phyloP scores from a whole-genome alignment of 2,329 filamentous ascomycete species.

The Cordyceps fumosorosea region DNA sequence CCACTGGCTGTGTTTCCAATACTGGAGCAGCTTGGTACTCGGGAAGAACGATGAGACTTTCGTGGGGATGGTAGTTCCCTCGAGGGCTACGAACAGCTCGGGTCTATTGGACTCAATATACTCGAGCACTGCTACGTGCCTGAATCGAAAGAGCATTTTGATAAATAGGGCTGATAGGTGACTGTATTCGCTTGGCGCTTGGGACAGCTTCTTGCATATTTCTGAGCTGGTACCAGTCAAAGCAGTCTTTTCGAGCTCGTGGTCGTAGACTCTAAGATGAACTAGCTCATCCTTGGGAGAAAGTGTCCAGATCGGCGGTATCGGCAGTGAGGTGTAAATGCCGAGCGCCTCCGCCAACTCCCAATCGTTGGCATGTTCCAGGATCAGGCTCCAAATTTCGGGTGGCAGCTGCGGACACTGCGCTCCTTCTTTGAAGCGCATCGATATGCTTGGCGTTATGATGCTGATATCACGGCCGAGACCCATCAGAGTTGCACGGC shows the following conservation, averaged over 20 bases:
- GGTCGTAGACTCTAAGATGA: constrained; percentile 63
- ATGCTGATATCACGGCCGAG: constrained; percentile 65
- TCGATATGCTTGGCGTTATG: constrained; percentile 33
- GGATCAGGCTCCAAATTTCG: constrained; percentile 84
- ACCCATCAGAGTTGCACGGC: constrained; percentile 68
- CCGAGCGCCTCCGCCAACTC: constrained; percentile 46
- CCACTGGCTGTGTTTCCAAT: constrained; percentile 79
- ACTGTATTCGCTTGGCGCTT: constrained; percentile 62
- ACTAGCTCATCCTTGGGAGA: constrained; percentile 55
- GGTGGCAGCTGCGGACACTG: constrained; percentile 56
- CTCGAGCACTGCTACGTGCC: constrained; percentile 68
- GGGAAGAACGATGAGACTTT: constrained; percentile 86
- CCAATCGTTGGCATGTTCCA: constrained; percentile 83
- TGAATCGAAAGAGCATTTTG: constrained; percentile 88
- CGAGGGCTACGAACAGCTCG: constrained; percentile 79
- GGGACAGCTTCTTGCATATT: constrained; percentile 67
- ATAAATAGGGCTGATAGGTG: constrained; percentile 74
- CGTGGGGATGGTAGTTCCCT: constrained; percentile 76
- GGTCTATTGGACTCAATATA: constrained; percentile 56
- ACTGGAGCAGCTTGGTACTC: constrained; percentile 76
- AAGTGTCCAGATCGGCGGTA: constrained; percentile 68
- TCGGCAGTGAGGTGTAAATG: constrained; percentile 42
- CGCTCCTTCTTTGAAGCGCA: constrained; percentile 27
- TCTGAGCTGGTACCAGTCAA: constrained; percentile 63
- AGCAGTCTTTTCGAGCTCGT: constrained; percentile 79